Conservation (phyloP, 805 yeast species). For the Myxozyma mucilagina region DNA sequence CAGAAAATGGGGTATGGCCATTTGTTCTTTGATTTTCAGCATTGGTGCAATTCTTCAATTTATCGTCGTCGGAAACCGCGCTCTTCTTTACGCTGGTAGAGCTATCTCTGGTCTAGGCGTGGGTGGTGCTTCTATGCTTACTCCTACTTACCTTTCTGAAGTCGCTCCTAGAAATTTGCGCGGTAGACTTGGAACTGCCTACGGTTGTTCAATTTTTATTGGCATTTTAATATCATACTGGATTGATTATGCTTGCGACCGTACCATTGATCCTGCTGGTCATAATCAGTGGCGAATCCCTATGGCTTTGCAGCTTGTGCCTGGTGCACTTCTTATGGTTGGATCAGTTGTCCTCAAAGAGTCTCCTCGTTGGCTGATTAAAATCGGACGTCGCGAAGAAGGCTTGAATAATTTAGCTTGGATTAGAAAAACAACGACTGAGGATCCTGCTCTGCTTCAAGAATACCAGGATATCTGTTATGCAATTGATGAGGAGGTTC, state of each 20-base stretch:
- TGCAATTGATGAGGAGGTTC: conserved; percentile 20
- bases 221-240: conserved; percentile 53
- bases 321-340: conserved; percentile 46
- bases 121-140: conserved; percentile 68
- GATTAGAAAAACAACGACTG: conserved; percentile 44
- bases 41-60: conserved; percentile 38
- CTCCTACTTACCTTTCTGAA: conserved; percentile 61
- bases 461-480: conserved; percentile 43
- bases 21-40: conserved; percentile 42
- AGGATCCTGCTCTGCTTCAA: conserved; percentile 44
- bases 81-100: conserved; percentile 50
- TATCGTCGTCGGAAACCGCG: conserved; percentile 30
- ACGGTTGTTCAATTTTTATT: conserved; percentile 53
- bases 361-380: conserved; percentile 71
- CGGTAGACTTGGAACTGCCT: conserved; percentile 61
- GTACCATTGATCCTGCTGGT: conserved; percentile 51
- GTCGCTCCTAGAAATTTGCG: conserved; percentile 43
- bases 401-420: conserved; percentile 51
- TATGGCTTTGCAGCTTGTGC: conserved; percentile 32
- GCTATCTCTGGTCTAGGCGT: conserved; percentile 69
- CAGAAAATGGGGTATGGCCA: conserved; percentile 62
- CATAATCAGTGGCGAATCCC: conserved; percentile 48
- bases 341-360: conserved; percentile 52
- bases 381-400: conserved; percentile 53
- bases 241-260: conserved; percentile 51